Conservation (phyloP, 164 flowering plant species). For the Umbilicus rupestris region DNA sequence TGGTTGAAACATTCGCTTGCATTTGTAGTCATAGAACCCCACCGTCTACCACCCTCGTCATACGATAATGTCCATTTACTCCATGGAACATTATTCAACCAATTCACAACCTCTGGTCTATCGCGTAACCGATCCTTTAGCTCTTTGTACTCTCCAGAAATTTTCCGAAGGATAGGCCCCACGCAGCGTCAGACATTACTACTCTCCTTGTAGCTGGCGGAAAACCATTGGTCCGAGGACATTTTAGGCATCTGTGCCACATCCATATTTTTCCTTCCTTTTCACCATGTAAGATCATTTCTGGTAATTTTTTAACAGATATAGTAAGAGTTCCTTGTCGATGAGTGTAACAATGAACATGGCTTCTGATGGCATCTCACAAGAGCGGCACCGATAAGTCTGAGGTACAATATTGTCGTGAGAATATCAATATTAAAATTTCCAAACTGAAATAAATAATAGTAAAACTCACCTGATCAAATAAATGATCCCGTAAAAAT, state of each 20-base stretch:
- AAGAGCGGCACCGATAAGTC: conserved; percentile 65
- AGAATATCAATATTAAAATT: not conserved
- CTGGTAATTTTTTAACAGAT: conserved; percentile 80
- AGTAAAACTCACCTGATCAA: conserved; percentile 58
- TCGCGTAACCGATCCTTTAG: too few relatives aligned
- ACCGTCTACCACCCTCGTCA: too few relatives aligned
- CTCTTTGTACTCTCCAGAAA: conserved; percentile 98
- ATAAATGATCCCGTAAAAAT: conserved; percentile 75
- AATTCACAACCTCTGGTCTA: too few relatives aligned
- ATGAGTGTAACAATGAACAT: conserved; percentile 96
- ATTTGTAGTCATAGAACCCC: too few relatives aligned
- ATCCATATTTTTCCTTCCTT: conserved; percentile 96
- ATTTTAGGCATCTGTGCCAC: conserved; percentile 95
- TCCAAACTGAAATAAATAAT: not conserved
- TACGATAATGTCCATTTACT: too few relatives aligned
- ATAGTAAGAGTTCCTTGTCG: conserved; percentile 93
- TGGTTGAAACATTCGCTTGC: too few relatives aligned
- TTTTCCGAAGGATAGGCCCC: conserved; percentile 98
- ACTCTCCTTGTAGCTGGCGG: conserved; percentile 93
- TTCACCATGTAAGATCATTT: conserved; percentile 68
- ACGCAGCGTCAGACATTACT: conserved; percentile 99
- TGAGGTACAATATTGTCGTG: conserved; percentile 19
- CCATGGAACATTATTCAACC: too few relatives aligned
- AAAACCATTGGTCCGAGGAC: conserved; percentile 69
- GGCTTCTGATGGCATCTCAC: conserved; percentile 98